Evolutionary conservation across 2,329 filamentous ascomycete species (phyloP), one percentile per base, ranked within the genome.

Genomic region (Ascochyta fabae): DNA sequence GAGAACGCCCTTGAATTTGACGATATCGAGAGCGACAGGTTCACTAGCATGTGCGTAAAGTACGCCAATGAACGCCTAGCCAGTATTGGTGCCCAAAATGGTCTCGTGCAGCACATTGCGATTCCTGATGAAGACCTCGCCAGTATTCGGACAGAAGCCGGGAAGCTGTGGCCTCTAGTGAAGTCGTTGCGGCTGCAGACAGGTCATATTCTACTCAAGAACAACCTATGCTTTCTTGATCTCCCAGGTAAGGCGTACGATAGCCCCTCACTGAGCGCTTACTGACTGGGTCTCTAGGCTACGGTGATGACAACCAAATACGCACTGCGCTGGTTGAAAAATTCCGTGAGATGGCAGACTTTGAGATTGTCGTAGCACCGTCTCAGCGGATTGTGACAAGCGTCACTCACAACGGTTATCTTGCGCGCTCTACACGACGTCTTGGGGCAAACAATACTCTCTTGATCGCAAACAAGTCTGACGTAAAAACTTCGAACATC

Each of bases 271-370:
- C 12, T 38, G 35, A 19, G n/a, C 9, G 6, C 15, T 27, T 6
- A 41, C 39, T 38, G 8, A 51, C n/a, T 54, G 15, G 13, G 6
- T 9, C 12, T 29, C 13, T 1, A 65, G 60, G 60, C 3, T 61
- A 60, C 16, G 56, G 62, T 2, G 60, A 65, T 27, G 56, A 40
- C 5, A 65, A 54, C 27, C 56, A 65, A 7, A 40, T 65, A 6
- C 57, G 62, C 9, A 39, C 51, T 22, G 51, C 42, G 1, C 22
- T 52, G 2, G 52, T 62, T 16, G 58, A 65, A 23, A 48, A 13
- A 1, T 60, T 52, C 24, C 56, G 62, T 1, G 9, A 51, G 10
- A 41, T 52, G 27, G 46, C 62, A 6, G 29, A 62, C 13, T 62
- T 51, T 5, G 62, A 65, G 22, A 58, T 65, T 22, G 53, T 65